Percentiles rank a stretch among this genome's conserved stretches.
Conservation (phyloP, 78 protist genomes). For the Dictyostelium capitatum region DNA sequence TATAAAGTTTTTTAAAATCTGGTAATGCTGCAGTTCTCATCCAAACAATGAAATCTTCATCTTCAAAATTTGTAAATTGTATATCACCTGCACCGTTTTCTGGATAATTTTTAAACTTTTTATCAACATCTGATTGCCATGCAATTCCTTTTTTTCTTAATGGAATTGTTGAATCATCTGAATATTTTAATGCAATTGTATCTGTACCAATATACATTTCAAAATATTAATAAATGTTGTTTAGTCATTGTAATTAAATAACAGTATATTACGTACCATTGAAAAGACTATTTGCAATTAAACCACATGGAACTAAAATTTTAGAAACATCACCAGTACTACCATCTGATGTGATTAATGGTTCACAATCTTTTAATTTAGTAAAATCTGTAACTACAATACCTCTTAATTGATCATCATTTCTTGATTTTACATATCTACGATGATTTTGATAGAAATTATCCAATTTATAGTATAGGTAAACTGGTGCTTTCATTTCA, state of each 20-base stretch:
- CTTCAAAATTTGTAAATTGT: slow-evolving; percentile 75
- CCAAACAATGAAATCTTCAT: slow-evolving; percentile 97
- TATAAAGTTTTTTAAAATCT: slow-evolving; percentile 94
- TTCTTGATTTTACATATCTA: slow-evolving; percentile 84
- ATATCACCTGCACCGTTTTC: slow-evolving; percentile 44
- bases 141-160: slow-evolving; percentile 88
- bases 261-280: slow-evolving; percentile 84
- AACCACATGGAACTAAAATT: slow-evolving; percentile 95
- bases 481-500: slow-evolving; percentile 88
- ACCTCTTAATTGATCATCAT: slow-evolving; percentile 72
- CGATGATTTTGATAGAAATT: slow-evolving; percentile 97
- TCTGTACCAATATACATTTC: background rate
- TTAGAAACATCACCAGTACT: background rate
- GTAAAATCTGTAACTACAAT: slow-evolving; percentile 4
- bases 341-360: slow-evolving; percentile 68
- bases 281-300: slow-evolving; percentile 91
- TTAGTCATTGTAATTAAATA: background rate
- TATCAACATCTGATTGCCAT: slow-evolving; percentile 90
- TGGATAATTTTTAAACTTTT: slow-evolving; percentile 86
- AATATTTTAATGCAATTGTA: background rate
- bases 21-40: slow-evolving; percentile 98
- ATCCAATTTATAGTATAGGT: slow-evolving; percentile 92
- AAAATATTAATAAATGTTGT: background rate
- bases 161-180: slow-evolving; percentile 17
- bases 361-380: slow-evolving; percentile 88